Base-by-base conservation (phyloP, 2,329 filamentous ascomycete species). In the Penicillium hordei region DNA sequence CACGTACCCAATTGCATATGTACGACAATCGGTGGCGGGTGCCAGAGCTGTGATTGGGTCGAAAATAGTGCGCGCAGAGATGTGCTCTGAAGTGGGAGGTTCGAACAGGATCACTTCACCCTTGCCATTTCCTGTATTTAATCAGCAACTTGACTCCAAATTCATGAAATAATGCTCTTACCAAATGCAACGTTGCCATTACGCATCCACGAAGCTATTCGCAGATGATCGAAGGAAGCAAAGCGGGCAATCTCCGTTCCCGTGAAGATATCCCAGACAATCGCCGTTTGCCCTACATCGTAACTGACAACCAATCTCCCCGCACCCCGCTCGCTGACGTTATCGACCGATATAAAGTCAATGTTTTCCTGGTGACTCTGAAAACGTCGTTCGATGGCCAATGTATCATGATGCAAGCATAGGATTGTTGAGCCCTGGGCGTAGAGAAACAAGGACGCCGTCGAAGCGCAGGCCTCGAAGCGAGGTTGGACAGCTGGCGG, bases 121-220 rank as follows among this genome's bases (percentile, higher is more conserved):
- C 74, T 96, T 91, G 8, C 87, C 84, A 72, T 97, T 97, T 57
- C 94, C 93, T 97, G 67, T 64, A 13, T 38, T 21, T 4, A 50
- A 58, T 67, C 43, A 66, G 61, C 34, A 56, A 56, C 25, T 55
- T 17, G 13, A 12, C 29, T 17, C 4, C 43, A 31, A 54, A 70
- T 36, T 12, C 1, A 27, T 10, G 3, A 12, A 42, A n/a, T 15
- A 4, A 17, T 34, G 8, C 15, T 38, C 87, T 75, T 82, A 97
- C 93, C 94, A 80, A 97, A 97, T 38, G 91, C 93, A 65, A 99
- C 88, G 77, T 96, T 96, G 54, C 94, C 94, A 77, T 97, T 97
- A 44, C 89, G 85, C 93, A 99, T 97, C 91, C 94, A 99, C 13
- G 90, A 83, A 38, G 93, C 93, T 31, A 91, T 88, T 23, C 87